A percentile compares a stretch with the other conserved stretches of the same genome.
Evolutionary conservation across 345 rosid genomes (phyloP).

Genomic region (Ricinus communis): DNA sequence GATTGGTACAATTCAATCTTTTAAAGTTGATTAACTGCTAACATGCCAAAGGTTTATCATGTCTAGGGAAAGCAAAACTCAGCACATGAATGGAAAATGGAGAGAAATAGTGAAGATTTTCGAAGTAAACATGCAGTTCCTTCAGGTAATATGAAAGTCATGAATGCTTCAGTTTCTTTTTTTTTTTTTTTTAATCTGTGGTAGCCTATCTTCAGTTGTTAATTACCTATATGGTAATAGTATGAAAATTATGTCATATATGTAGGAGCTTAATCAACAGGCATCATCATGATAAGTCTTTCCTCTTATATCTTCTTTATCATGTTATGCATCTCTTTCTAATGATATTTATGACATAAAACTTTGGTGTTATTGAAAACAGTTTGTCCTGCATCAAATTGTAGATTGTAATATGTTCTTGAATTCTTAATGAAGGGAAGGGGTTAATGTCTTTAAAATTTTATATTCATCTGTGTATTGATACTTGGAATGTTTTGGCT

Average conservation of each 20-base stretch:
- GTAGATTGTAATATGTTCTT: neutral
- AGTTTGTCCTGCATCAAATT: neutral
- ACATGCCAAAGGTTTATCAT: slow-evolving; percentile 17
- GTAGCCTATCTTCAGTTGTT: neutral
- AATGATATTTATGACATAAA: neutral
- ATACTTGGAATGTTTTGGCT: slow-evolving; percentile 11
- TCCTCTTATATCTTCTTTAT: neutral
- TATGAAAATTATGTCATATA: neutral
- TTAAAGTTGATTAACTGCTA: slow-evolving; percentile 11
- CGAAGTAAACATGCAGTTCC: slow-evolving; percentile 43
- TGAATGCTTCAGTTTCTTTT: slow-evolving; percentile 7
- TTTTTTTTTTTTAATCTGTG: neutral
- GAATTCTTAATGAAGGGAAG: neutral
- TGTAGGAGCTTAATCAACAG: neutral
- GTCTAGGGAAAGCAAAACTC: slow-evolving; percentile 48
- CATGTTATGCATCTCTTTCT: neutral
- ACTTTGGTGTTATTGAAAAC: neutral
- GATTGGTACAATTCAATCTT: neutral
- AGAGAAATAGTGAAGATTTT: slow-evolving; percentile 47
- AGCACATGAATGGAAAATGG: slow-evolving; percentile 43
- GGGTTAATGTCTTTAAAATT: neutral
- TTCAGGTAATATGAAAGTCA: slow-evolving; percentile 47
- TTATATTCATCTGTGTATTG: neutral
- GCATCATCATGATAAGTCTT: neutral
- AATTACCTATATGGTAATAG: neutral